These are phyloP conservation scores for Mitragyna speciosa DNA, from an alignment of 257 asterid genomes.

Conservation along the genomic window DNA sequence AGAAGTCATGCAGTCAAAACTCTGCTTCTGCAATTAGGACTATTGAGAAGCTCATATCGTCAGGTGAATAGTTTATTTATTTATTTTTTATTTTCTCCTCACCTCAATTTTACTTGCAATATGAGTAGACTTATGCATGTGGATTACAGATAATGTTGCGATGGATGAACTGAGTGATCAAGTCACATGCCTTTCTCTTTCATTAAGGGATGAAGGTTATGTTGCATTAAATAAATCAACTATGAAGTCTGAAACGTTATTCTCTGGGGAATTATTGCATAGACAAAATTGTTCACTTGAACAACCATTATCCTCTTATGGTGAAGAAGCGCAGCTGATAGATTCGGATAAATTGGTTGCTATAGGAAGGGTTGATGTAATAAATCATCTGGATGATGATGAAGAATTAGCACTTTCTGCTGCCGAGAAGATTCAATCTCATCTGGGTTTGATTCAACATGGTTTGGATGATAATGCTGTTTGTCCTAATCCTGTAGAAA, in stretches of 20 bases:
- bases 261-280: constrained; percentile 32
- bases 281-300: constrained; percentile 31
- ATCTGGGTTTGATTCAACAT: constrained; percentile 31
- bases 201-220: constrained; percentile 47
- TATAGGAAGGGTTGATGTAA: constrained; percentile 37
- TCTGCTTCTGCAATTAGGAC: constrained; percentile 53
- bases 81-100: constrained; percentile 19
- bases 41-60: constrained; percentile 66
- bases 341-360: constrained; percentile 33
- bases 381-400: constrained; percentile 73
- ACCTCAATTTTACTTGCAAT: constrained; percentile 17
- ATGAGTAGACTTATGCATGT: constrained; percentile 4
- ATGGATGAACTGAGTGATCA: constrained; percentile 61
- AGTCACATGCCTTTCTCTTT: constrained; percentile 64
- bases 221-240: constrained; percentile 26
- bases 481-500: constrained; percentile 33
- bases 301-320: constrained; percentile 30
- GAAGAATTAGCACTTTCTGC: constrained; percentile 47
- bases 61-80: constrained; percentile 54
- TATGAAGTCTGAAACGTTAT: constrained; percentile 26
- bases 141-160: constrained; percentile 60
- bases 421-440: constrained; percentile 25
- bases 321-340: constrained; percentile 29
- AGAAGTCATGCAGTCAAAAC: constrained; percentile 47
- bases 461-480: constrained; percentile 29